Percentiles rank a stretch among this genome's conserved stretches.
Evolutionary conservation across 2,329 filamentous ascomycete genomes (phyloP).

Genomic region (Fusarium abutilonis): DNA sequence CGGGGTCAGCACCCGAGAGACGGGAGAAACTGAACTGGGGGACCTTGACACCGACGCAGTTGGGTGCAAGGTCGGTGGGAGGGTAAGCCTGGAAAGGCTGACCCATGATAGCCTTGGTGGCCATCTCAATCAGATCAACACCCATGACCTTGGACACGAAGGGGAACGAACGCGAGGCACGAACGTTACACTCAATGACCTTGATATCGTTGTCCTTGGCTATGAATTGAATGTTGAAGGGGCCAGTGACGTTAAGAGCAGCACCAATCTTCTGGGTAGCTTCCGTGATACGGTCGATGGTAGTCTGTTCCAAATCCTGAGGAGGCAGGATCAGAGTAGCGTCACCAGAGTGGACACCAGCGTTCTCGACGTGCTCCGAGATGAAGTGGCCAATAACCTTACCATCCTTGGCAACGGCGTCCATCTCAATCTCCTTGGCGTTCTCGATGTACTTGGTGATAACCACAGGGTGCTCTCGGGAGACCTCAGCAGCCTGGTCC

Average conservation of each 20-base stretch:
- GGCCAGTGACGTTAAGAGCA: constrained; percentile 93
- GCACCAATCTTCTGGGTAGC: constrained; percentile 94
- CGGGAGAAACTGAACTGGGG: constrained; percentile 99
- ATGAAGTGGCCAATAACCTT: constrained; percentile 94
- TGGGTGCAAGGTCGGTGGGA: constrained; percentile 74
- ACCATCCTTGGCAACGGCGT: constrained; percentile 91
- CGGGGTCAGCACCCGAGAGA: constrained; percentile 93
- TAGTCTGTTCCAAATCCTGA: constrained; percentile 89
- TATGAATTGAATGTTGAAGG: constrained; percentile 99
- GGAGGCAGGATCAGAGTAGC: constrained; percentile 94
- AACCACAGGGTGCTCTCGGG: constrained; percentile 93
- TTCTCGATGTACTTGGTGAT: constrained; percentile 99
- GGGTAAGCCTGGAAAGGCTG: constrained; percentile 86
- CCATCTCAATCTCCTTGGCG: constrained; percentile 99
- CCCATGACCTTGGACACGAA: constrained; percentile 99
- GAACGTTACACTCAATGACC: constrained; percentile 98
- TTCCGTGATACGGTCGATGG: constrained; percentile 90
- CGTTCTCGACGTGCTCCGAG: constrained; percentile 98
- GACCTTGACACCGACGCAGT: constrained; percentile 96
- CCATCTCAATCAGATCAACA: constrained; percentile 97
- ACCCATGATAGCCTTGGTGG: constrained; percentile 94
- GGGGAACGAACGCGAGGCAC: constrained; percentile 94
- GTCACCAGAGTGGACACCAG: constrained; percentile 97
- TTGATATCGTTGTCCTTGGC: constrained; percentile 99
- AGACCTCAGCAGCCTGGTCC: constrained; percentile 90